phyloP scores from a whole-genome alignment of 805 yeast species.

The Kuraishia cidri region DNA sequence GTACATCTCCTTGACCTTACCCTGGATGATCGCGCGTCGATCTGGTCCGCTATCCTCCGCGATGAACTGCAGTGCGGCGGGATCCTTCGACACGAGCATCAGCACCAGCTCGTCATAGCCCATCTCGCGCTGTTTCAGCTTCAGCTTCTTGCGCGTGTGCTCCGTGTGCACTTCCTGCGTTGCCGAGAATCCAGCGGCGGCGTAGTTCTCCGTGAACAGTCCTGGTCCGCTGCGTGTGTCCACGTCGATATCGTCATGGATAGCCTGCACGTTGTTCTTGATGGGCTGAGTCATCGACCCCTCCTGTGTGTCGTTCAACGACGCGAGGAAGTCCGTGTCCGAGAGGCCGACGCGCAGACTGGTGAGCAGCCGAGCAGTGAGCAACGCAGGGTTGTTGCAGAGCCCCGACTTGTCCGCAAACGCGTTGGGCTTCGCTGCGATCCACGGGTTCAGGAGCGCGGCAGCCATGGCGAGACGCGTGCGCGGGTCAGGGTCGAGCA shows the following conservation, averaged over 20 bases:
- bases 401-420: conserved; percentile 35
- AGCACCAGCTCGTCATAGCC: conserved; percentile 24
- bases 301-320: background rate
- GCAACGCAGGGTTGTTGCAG: conserved; percentile 41
- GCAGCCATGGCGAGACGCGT: conserved; percentile 30
- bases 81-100: conserved; percentile 35
- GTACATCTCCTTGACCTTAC: conserved; percentile 17
- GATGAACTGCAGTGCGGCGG: conserved; percentile 39
- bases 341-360: conserved; percentile 42
- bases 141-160: conserved; percentile 20
- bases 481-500: conserved; percentile 39
- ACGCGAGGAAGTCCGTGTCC: conserved; percentile 29
- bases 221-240: conserved; percentile 1
- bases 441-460: conserved; percentile 51
- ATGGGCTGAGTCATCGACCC: no score
- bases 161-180: conserved; percentile 34
- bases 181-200: conserved; percentile 16
- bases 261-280: background rate
- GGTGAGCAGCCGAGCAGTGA: conserved; percentile 42
- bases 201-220: conserved; percentile 15
- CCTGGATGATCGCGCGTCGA: conserved; percentile 12
- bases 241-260: background rate
- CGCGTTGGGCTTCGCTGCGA: conserved; percentile 28
- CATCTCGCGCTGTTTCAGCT: conserved; percentile 10
- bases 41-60: conserved; percentile 9